These are phyloP conservation scores for Strobilomyces dryophilus DNA, from an alignment of 768 basidiomycete species.

Conservation along the genomic window DNA sequence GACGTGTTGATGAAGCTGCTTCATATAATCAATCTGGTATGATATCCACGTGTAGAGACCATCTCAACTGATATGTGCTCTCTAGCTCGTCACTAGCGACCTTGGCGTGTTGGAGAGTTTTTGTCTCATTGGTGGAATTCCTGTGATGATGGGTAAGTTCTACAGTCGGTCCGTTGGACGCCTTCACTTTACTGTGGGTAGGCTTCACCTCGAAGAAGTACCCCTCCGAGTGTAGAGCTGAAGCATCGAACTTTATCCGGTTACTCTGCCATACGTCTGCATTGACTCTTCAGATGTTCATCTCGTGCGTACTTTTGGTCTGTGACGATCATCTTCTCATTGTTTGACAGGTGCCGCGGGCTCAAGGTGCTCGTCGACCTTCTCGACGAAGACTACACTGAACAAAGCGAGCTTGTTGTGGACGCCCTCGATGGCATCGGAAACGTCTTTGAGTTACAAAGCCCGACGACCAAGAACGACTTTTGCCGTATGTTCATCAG, in stretches of 20 bases:
- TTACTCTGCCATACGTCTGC: conserved; percentile 90
- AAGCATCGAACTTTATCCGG: conserved; percentile 93
- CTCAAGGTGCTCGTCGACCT: conserved; percentile 93
- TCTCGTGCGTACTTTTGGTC: conserved; percentile 65
- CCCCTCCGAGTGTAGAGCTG: conserved; percentile 87
- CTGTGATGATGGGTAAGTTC: conserved; percentile 83
- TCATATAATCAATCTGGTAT: conserved; percentile 84
- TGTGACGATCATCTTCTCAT: not conserved
- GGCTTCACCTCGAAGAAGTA: conserved; percentile 94
- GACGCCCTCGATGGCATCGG: conserved; percentile 93
- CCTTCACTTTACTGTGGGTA: conserved; percentile 24
- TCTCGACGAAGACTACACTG: conserved; percentile 91
- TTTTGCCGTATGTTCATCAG: conserved; percentile 98
- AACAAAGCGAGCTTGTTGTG: conserved; percentile 86
- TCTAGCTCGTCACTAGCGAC: conserved; percentile 64
- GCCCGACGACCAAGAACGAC: conserved; percentile 95
- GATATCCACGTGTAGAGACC: not conserved
- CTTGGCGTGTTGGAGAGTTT: conserved; percentile 89
- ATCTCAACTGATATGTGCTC: not conserved
- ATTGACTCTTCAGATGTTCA: conserved; percentile 97
- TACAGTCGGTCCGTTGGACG: not conserved
- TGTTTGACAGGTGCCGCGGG: conserved; percentile 73
- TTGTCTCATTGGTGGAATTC: conserved; percentile 92
- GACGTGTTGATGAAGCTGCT: conserved; percentile 84
- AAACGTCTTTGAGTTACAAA: conserved; percentile 93